Evolutionary conservation across 1,139 yeast genomes (phyloP), one percentile per base, ranked within the genome.

Genomic region (Pneumocystis canis): DNA sequence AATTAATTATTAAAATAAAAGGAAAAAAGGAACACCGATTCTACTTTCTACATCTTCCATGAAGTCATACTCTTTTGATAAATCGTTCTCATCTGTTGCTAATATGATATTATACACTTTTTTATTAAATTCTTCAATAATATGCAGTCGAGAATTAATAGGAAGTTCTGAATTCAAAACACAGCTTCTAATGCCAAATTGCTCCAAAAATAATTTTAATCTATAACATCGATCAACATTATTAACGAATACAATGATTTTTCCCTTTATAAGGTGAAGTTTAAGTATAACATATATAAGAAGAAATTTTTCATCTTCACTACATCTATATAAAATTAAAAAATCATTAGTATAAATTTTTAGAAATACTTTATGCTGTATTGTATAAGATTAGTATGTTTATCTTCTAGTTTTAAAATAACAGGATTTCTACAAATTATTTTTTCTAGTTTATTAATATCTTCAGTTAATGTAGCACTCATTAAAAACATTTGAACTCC

Each of bases 401-500:
- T 66, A 59, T 81, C 80, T 68, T 84, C 84, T 59, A 92, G 79
- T 71, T 84, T 87, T 66, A 94, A 77, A 58, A 89, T 81, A 0
- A 95, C 96, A 1, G 97, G 95, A 68, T 83, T 82, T 63, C 90
- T 83, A 74, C 97, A 92, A 73, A 87, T 89, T 70, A 82, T 80
- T 59, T 77, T 73, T 74, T 92, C 92, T 70, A 94, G 76, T 60
- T 81, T 82, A 65, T 87, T 84, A 67, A 90, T 82, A 66, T 92
- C 97, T 61, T 88, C 95, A 71, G 84, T 87, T 65, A 94, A 77
- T 2, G 98, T 94, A 1, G 99, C 99, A 73, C 96, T 88, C 97
- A 92, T 92, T 68, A 94, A 77, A 75, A 89, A 90, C 1, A 95
- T 85, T 75, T 94, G 98, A 68, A 89, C 77, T 63, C 84, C 84